phyloP scores from a whole-genome alignment of 108 stramenopile species.

The Nitzschia sp. region DNA sequence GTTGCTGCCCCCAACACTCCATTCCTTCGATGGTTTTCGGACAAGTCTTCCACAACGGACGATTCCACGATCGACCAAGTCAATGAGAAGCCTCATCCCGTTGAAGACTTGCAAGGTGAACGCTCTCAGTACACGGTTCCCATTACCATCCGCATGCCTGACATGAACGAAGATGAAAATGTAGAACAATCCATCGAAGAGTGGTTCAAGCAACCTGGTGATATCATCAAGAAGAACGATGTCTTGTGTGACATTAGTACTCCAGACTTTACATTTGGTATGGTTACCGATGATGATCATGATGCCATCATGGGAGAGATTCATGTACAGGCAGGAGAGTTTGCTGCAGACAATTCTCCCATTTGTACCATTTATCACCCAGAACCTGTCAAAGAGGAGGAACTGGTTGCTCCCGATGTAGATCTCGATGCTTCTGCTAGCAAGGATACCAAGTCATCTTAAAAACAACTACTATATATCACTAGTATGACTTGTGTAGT shows the following conservation, averaged over 20 bases:
- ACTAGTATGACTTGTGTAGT: no score
- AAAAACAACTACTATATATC: no score
- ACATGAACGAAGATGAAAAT: slow-evolving; percentile 8
- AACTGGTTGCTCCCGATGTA: no score
- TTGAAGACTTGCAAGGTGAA: slow-evolving; percentile 3
- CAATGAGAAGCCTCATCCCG: neutral
- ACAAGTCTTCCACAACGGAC: neutral
- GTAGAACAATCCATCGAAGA: slow-evolving; percentile 7
- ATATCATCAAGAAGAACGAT: slow-evolving; percentile 42
- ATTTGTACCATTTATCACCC: slow-evolving; percentile 40
- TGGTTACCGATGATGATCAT: slow-evolving; percentile 52
- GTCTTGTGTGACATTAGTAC: slow-evolving; percentile 56
- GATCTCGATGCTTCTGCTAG: no score
- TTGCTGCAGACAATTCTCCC: slow-evolving; percentile 13
- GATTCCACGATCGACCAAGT: slow-evolving; percentile 1
- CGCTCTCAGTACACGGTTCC: slow-evolving; percentile 22
- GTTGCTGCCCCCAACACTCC: neutral
- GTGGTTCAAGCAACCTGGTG: slow-evolving; percentile 54
- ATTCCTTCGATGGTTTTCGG: neutral
- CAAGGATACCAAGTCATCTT: no score
- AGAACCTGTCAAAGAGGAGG: neutral
- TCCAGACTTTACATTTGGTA: slow-evolving; percentile 53
- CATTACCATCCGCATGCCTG: slow-evolving; percentile 34
- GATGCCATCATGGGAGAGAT: slow-evolving; percentile 46
- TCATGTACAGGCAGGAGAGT: slow-evolving; percentile 32